Base-by-base conservation (phyloP, 2,329 filamentous ascomycete species). In the Teratosphaeria gauchensis region DNA sequence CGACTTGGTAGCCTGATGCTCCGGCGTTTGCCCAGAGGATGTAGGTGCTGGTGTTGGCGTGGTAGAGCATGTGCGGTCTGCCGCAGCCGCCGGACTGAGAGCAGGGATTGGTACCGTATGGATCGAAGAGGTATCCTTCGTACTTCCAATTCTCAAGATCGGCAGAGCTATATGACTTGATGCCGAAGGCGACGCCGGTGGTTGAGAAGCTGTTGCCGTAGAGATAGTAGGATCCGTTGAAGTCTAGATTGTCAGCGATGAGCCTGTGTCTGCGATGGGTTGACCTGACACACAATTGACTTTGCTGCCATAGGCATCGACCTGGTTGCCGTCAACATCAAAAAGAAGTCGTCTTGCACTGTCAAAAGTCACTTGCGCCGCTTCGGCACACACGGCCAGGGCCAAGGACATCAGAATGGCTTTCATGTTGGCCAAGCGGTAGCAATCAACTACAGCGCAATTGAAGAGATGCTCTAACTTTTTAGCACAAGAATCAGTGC, bases 1-100 rank as follows among this genome's bases (percentile, higher is more conserved):
- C 64, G 8, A 68, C 53, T 3, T 61, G 48, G 38, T 68, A 68
- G 33, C 66, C 66, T 4, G 54, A 35, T 2, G 58, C 57, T n/a
- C 66, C 66, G 42, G 66, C 65, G 38, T 68, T 67, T 21, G 61
- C 61, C 66, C 66, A 68, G 28, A 68, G 59, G n/a, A 68, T 55
- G 58, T 68, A 68, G 31, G 58, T 48, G 9, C 46, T 53, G 32
- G 16, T 63, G 19, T 57, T 59, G 16, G 31, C 6, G 32, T 68
- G 64, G 58, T 65, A 67, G 9, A 68, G 54, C 33, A 67, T 67
- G 48, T 67, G 65, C 31, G 65, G 65, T 35, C 65, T 60, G 8
- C 64, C 65, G 48, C 64, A 67, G 16, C 61, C 62, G 24, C 65
- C 65, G 11, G 46, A 54, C 1, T 24, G 55, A 51, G 54, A 21